Base-by-base conservation (phyloP, 108 stramenopile species). In the Chaetoceros tenuissimus region DNA sequence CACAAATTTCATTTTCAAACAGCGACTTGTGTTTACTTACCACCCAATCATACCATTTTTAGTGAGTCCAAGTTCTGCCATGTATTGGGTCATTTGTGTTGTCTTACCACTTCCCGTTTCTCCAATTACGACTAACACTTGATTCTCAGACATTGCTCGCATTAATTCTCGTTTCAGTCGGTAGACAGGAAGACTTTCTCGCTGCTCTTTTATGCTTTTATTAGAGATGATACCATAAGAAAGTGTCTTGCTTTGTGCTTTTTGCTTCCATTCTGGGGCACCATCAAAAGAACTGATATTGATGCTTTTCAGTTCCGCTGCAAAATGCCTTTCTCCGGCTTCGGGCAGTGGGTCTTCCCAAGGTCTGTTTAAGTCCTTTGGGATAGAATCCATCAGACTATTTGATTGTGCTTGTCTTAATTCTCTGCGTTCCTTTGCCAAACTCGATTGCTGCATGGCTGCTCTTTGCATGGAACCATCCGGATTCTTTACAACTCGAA, bases 321-420 rank as follows among this genome's bases (percentile, higher is more conserved):
- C 97, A 76, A 99, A 97, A 53, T 94, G 96, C 5, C 96, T 74
- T 64, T 98, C 97, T 28, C 96, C 95, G 5, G 84, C 94, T 54
- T 96, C 96, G 25, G 98, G 94, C 46, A 99, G 66, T 7, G 98
- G 98, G 79, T 99, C 98, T 64, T 95, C 94, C 97, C 97, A 99
- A 7, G 96, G 94, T 25, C 94, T 69, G 72, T 94, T 95, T 26
- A 99, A 67, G 65, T 99, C 97, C 65, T 97, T 97, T 30, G 98
- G 98, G 53, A 99, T 98, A 46, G 87, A 79, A 64, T 99, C 97
- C 48, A 99, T 95, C 27, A 97, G 67, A 63, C 92, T 79, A 64
- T 97, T 94, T 31, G 95, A 89, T 74, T 99, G 97, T 3, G 95
- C 94, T 63, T 91, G 91, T 31, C 91, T 84, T 17, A 99, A 72